These are phyloP conservation scores for Leishmania gerbilli DNA, from an alignment of 208 protist genomes.

Conservation along the genomic window DNA sequence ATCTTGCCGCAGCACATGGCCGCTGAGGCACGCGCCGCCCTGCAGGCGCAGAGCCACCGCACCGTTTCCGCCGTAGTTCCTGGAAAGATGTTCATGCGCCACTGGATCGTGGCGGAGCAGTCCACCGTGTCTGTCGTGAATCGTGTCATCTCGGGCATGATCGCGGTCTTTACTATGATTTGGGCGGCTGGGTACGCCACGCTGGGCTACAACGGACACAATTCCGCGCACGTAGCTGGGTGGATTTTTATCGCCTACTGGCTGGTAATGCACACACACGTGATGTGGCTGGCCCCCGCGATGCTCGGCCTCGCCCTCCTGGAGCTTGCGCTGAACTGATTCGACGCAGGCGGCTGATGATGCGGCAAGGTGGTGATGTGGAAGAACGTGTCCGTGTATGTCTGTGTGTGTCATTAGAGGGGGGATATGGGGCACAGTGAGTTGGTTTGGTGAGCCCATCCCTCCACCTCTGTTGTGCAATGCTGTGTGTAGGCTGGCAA, in stretches of 20 bases:
- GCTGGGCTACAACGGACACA: conserved; percentile 88
- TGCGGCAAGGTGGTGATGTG: not conserved
- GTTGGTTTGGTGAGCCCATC: not conserved
- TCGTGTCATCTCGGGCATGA: conserved; percentile 84
- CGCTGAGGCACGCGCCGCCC: conserved; percentile 41
- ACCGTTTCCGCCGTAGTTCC: conserved; percentile 85
- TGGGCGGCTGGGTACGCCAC: conserved; percentile 85
- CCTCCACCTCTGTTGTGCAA: not conserved
- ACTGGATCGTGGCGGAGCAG: conserved; percentile 91
- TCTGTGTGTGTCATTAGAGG: not conserved
- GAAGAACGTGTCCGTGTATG: not conserved
- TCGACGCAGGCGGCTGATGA: not conserved
- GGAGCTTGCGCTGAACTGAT: conserved; percentile 80
- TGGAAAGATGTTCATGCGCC: conserved; percentile 92
- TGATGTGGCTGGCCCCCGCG: conserved; percentile 56
- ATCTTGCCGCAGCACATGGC: conserved; percentile 59
- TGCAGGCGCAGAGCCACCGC: conserved; percentile 64
- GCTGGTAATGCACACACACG: conserved; percentile 84
- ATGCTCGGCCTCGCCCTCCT: conserved; percentile 45
- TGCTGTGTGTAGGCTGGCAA: not conserved
- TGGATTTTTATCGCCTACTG: conserved; percentile 88
- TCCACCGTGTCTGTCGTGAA: conserved; percentile 87
- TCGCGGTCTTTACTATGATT: conserved; percentile 81
- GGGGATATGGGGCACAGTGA: not conserved
- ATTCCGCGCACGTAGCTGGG: conserved; percentile 70